phyloP scores from a whole-genome alignment of 441 rosid species.

The Jatropha podagrica region DNA sequence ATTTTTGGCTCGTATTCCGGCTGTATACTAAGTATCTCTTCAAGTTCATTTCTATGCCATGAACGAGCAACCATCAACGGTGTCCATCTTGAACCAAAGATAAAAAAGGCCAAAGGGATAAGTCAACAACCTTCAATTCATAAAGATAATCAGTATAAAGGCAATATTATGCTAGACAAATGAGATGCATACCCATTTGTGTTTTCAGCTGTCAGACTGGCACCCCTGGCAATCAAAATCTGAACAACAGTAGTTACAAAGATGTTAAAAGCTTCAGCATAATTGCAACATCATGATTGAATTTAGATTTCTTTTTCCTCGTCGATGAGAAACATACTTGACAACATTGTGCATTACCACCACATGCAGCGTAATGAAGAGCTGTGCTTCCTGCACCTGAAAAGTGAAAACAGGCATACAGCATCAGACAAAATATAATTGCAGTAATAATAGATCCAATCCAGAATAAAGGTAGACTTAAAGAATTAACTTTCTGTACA shows the following conservation, averaged over 20 bases:
- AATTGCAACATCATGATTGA: constrained; percentile 3
- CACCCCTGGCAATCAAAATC: constrained; percentile 84
- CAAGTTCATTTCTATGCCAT: constrained; percentile 83
- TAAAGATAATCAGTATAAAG: neutral
- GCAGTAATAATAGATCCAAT: constrained; percentile 1
- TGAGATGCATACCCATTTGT: constrained; percentile 64
- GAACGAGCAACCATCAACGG: constrained; percentile 92
- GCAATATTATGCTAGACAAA: neutral
- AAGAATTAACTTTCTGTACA: neutral
- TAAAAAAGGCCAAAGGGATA: constrained; percentile 18
- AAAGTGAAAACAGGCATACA: constrained; percentile 17
- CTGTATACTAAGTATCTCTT: constrained; percentile 58
- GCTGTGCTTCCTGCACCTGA: constrained; percentile 92
- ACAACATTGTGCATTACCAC: constrained; percentile 87
- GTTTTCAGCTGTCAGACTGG: constrained; percentile 62
- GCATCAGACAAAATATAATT: neutral
- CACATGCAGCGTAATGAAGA: constrained; percentile 97
- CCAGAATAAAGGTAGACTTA: neutral
- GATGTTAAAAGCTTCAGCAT: constrained; percentile 16
- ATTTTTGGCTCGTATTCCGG: constrained; percentile 39
- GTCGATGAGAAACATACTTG: constrained; percentile 50
- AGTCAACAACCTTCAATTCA: constrained; percentile 13
- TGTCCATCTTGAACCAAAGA: constrained; percentile 58
- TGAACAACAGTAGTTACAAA: constrained; percentile 35
- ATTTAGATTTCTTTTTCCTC: constrained; percentile 10